Percentiles rank a stretch among this genome's conserved stretches.
Conservation (phyloP, 2,329 filamentous ascomycete genomes). For the Beauveria varroae region DNA sequence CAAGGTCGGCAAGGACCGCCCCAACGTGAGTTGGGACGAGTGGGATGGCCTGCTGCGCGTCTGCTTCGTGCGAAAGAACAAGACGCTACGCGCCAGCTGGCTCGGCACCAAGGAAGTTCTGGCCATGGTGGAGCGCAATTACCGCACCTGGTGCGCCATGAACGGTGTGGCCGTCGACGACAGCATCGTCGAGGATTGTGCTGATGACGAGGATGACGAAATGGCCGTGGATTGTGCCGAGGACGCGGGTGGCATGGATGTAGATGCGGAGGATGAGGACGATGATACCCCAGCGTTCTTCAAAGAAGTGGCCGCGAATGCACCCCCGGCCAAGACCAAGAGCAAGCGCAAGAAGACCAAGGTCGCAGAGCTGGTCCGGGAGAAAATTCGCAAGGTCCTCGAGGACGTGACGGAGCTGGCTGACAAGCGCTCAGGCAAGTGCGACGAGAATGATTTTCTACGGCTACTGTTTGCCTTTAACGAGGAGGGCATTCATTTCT, state of each 20-base stretch:
- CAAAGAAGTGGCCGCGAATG: constrained; percentile 47
- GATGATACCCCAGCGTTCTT: constrained; percentile 81
- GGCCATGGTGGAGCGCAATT: constrained; percentile 77
- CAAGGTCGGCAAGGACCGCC: constrained; percentile 67
- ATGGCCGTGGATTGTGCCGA: constrained; percentile 35
- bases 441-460: constrained; percentile 89
- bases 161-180: constrained; percentile 76
- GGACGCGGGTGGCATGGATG: constrained; percentile 42
- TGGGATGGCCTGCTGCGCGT: constrained; percentile 89
- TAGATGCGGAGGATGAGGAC: constrained; percentile 56
- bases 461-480: constrained; percentile 77
- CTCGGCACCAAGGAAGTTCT: constrained; percentile 74
- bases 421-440: constrained; percentile 75
- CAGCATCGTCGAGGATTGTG: constrained; percentile 39
- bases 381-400: constrained; percentile 80
- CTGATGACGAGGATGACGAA: constrained; percentile 35
- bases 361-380: constrained; percentile 71
- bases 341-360: constrained; percentile 70
- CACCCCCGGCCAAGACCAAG: constrained; percentile 48
- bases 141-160: constrained; percentile 82
- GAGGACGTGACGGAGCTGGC: constrained; percentile 72
- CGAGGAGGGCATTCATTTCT: constrained; percentile 88
- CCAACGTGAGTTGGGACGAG: constrained; percentile 87
- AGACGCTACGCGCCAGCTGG: constrained; percentile 76
- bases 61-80: constrained; percentile 68